Conservation (phyloP, 352 stramenopile species). For the Pythium periplocum region DNA sequence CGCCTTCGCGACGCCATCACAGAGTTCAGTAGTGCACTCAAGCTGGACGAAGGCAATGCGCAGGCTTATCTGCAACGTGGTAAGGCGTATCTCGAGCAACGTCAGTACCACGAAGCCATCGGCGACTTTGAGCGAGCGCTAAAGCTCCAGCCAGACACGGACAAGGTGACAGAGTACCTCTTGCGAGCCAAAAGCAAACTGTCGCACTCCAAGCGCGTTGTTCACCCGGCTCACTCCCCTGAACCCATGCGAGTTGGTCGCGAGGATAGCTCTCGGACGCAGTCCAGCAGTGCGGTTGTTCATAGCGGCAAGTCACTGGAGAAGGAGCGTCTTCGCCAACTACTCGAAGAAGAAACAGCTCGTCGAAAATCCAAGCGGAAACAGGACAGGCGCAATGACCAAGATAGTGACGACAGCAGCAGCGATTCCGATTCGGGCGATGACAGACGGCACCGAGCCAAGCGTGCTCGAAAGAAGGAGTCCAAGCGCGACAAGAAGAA, state of each 20-base stretch:
- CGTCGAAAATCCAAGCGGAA: conserved; percentile 6
- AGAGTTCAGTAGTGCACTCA: conserved; percentile 34
- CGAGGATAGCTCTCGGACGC: too few species aligned
- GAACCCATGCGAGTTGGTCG: too few species aligned
- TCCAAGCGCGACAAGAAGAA: conserved; percentile 7
- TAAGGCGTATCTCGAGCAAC: conserved; percentile 14
- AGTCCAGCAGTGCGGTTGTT: too few species aligned
- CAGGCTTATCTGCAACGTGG: conserved; percentile 20
- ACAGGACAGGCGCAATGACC: conserved; percentile 1
- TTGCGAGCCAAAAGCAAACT: conserved; percentile 19
- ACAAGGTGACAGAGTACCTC: conserved; percentile 12
- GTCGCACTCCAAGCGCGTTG: conserved; percentile 10
- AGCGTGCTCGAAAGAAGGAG: too few species aligned
- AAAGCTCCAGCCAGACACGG: conserved; percentile 14
- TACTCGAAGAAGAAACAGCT: conserved; percentile 27
- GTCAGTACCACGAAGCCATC: conserved; percentile 31
- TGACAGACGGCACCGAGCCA: conserved; percentile 1
- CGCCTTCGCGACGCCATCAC: conserved; percentile 23
- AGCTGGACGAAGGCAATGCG: conserved; percentile 23
- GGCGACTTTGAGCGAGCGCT: conserved; percentile 26
- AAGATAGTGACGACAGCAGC: not conserved
- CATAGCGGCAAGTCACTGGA: conserved; percentile 12
- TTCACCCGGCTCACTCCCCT: not conserved
- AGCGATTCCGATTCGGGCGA: conserved; percentile 7
- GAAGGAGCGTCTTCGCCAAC: conserved; percentile 23